Conservation (phyloP, 441 rosid genomes). For the Theobroma grandiflorum region DNA sequence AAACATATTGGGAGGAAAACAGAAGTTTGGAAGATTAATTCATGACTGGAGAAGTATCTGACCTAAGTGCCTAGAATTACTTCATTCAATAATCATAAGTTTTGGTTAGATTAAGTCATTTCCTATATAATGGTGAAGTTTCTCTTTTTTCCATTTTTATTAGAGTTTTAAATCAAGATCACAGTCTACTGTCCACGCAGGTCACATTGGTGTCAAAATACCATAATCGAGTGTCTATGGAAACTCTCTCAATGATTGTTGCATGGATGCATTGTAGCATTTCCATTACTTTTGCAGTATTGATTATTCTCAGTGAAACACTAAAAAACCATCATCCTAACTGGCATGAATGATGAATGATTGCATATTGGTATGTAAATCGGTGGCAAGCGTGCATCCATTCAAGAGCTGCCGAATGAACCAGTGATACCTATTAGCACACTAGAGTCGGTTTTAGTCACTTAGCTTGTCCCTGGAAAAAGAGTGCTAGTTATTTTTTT, state of each 20-base stretch:
- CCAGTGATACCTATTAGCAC: background rate
- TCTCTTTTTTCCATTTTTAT: background rate
- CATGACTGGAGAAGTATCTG: background rate
- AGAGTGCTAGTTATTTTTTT: background rate
- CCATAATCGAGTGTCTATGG: background rate
- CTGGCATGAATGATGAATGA: background rate
- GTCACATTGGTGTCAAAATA: background rate
- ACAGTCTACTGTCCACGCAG: background rate
- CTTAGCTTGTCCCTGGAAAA: background rate
- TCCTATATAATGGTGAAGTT: background rate
- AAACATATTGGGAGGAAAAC: background rate
- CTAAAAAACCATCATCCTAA: slow-evolving; percentile 10
- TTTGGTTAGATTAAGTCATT: background rate
- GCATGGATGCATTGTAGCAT: background rate
- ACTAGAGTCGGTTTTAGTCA: background rate
- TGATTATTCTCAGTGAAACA: background rate
- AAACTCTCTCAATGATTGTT: background rate
- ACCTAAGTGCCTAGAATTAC: background rate
- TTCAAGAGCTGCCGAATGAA: background rate
- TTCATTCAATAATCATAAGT: background rate
- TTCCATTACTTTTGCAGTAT: background rate
- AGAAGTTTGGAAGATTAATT: background rate
- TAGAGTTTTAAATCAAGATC: background rate
- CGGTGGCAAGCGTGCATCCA: background rate
- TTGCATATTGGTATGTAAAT: background rate